Percentiles rank a stretch among this genome's conserved stretches.
Evolutionary conservation across 1,139 yeast species (phyloP).

Genomic region (Blastobotrys buckinghamii): DNA sequence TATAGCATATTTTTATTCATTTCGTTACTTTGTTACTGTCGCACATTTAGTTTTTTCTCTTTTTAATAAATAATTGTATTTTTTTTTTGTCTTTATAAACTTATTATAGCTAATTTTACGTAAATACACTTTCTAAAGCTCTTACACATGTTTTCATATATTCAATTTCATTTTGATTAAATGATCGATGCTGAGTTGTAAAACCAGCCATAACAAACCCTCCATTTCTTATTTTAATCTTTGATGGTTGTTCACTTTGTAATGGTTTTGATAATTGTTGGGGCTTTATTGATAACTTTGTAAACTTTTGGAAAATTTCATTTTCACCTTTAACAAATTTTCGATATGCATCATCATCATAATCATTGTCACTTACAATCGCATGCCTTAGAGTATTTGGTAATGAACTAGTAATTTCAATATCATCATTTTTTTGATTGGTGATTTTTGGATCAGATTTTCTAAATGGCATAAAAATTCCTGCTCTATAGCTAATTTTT

Average conservation of each 20-base stretch:
- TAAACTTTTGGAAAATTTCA: slow-evolving; percentile 7
- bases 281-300: slow-evolving; percentile 3
- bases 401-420: background rate
- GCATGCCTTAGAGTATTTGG: background rate
- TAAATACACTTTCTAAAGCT: slow-evolving; percentile 23
- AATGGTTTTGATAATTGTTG: background rate
- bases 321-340: background rate
- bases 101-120: background rate
- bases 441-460: slow-evolving; percentile 15
- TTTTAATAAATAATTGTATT: background rate
- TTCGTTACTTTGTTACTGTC: slow-evolving; percentile 1
- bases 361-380: background rate
- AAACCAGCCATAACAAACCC: slow-evolving; percentile 55
- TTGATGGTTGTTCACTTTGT: slow-evolving; percentile 11
- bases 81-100: background rate
- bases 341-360: background rate
- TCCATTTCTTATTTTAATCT: slow-evolving; percentile 47
- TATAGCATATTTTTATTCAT: background rate
- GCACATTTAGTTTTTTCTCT: background rate
- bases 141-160: slow-evolving; percentile 36
- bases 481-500: slow-evolving; percentile 21
- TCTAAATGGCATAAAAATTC: slow-evolving; percentile 27
- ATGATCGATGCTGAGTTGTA: slow-evolving; percentile 32
- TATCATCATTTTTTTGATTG: background rate
- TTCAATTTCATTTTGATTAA: slow-evolving; percentile 43